Conservation (phyloP, 768 basidiomycete species). For the Roridomyces roridus region DNA sequence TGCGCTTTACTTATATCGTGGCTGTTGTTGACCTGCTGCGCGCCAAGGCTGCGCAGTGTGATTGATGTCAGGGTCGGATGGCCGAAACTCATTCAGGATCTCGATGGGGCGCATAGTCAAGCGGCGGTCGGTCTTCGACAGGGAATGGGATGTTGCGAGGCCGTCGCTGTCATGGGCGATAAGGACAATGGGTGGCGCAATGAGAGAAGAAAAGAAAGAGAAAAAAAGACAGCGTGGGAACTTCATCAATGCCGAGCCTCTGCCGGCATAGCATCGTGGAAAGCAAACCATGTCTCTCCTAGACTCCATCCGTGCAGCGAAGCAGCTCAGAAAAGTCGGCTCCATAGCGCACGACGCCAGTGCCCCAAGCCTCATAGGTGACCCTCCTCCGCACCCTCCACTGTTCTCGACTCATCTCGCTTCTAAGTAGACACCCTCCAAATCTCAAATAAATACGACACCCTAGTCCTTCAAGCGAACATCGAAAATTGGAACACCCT, state of each 20-base stretch:
- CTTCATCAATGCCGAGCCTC: no score
- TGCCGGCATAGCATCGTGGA: no score
- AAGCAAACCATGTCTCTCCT: constrained; percentile 19
- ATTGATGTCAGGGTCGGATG: no score
- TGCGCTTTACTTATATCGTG: not conserved
- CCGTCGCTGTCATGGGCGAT: no score
- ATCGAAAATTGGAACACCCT: constrained; percentile 21
- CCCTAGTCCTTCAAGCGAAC: constrained; percentile 16
- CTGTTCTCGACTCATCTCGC: not conserved
- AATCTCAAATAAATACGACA: constrained; percentile 20
- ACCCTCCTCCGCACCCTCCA: not conserved
- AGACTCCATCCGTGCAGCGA: constrained; percentile 12
- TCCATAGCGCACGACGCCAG: constrained; percentile 16
- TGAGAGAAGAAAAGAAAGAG: no score
- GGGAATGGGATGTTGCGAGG: no score
- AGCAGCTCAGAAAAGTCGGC: not conserved
- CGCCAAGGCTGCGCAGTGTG: no score
- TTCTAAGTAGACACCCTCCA: constrained; percentile 3
- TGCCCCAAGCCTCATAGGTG: constrained; percentile 9
- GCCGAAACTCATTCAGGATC: no score
- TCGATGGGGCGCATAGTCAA: no score
- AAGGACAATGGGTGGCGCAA: no score
- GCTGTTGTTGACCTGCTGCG: not conserved
- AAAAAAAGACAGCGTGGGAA: no score
- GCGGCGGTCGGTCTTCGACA: no score